Evolutionary conservation across 768 basidiomycete species (phyloP).

Genomic region (Fomitopsis serialis): DNA sequence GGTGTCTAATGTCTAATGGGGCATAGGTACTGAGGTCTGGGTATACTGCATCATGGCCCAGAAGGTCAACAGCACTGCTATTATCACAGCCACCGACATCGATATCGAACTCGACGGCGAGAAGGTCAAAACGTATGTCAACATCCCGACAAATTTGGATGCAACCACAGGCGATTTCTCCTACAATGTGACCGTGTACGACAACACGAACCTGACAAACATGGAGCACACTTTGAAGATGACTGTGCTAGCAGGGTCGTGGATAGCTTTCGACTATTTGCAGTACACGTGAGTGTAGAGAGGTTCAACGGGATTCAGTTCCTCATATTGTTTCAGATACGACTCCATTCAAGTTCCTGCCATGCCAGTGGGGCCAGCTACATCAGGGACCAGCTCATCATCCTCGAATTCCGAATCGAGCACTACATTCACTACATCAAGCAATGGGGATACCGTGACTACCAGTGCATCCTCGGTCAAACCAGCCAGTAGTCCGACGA

Average conservation of each 20-base stretch:
- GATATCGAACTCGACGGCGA: constrained; percentile 9
- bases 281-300: constrained; percentile 4
- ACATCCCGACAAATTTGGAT: background rate
- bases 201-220: background rate
- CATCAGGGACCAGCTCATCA: too few relatives aligned
- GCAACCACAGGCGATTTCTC: background rate
- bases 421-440: too few relatives aligned
- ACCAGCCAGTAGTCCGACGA: too few relatives aligned
- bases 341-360: too few relatives aligned
- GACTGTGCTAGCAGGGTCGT: background rate
- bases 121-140: background rate
- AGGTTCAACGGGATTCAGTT: too few relatives aligned
- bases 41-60: constrained; percentile 5
- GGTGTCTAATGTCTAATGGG: too few relatives aligned
- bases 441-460: too few relatives aligned
- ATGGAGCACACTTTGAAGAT: constrained; percentile 2
- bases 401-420: too few relatives aligned
- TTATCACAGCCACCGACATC: constrained; percentile 6
- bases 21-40: constrained; percentile 7
- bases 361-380: too few relatives aligned
- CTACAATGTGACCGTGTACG: constrained; percentile 7
- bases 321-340: too few relatives aligned
- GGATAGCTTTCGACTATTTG: constrained; percentile 8
- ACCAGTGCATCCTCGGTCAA: too few relatives aligned
- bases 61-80: background rate